Conservation (phyloP, 139 green algal species). For the Monoraphidium neglectum region DNA sequence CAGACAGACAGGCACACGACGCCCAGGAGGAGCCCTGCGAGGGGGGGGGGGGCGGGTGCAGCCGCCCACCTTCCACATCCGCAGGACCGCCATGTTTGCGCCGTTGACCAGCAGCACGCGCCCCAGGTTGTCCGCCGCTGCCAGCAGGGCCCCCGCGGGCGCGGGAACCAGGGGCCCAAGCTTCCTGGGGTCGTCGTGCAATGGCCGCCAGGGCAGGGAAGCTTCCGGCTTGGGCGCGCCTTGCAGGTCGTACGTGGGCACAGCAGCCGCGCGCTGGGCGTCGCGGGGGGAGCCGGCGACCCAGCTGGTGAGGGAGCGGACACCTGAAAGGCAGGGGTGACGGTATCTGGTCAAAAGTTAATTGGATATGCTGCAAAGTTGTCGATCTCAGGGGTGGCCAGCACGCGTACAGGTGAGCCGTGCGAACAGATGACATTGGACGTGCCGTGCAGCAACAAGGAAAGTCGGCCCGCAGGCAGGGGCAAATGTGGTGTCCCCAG, state of each 20-base stretch:
- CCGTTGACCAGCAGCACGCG: slow-evolving; percentile 64
- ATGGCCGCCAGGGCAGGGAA: background rate
- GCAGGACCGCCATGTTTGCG: slow-evolving; percentile 34
- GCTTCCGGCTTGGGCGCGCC: slow-evolving; percentile 26
- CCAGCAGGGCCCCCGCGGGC: slow-evolving; percentile 44
- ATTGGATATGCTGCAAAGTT: no score
- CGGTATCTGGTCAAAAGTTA: no score
- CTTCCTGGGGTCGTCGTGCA: slow-evolving; percentile 29
- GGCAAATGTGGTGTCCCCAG: background rate
- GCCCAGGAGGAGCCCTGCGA: no score
- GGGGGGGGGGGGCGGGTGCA: no score
- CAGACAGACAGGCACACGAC: no score
- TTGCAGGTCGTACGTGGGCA: background rate
- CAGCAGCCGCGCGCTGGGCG: no score
- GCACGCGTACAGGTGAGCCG: no score
- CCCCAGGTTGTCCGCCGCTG: slow-evolving; percentile 61
- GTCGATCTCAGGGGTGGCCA: no score
- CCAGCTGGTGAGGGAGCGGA: background rate
- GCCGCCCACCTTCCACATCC: slow-evolving; percentile 62
- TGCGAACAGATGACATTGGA: no score
- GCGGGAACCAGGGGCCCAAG: slow-evolving; percentile 27
- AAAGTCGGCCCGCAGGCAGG: background rate
- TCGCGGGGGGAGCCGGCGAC: no score
- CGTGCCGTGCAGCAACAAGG: background rate
- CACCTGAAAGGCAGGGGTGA: background rate